A percentile compares a stretch with the other conserved stretches of the same genome.
Evolutionary conservation across 495 filamentous ascomycete species (phyloP).

Genomic region (Aspergillus steynii): DNA sequence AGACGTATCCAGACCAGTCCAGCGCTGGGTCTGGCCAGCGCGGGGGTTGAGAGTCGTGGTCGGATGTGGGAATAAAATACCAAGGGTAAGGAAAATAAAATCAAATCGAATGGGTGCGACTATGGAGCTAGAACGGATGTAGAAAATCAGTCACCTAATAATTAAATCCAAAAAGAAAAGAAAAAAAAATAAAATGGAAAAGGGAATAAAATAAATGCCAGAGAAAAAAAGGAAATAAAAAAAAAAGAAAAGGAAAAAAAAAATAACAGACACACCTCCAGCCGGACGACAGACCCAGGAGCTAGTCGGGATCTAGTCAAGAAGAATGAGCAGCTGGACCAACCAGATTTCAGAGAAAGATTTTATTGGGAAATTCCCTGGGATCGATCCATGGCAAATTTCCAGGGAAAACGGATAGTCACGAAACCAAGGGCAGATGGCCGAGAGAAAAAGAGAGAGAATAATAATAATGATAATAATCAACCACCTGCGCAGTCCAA

Average conservation of each 20-base stretch:
- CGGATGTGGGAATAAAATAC: slow-evolving; percentile 5
- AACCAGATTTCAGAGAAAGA: neutral
- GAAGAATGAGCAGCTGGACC: neutral
- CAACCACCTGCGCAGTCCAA: too few species aligned
- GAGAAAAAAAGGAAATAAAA: slow-evolving; percentile 5
- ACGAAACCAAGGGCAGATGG: neutral
- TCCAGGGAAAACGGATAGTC: slow-evolving; percentile 9
- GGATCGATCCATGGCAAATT: neutral
- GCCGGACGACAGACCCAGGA: neutral
- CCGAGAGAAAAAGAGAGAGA: too few species aligned
- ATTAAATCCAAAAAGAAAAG: neutral
- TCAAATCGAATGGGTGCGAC: neutral
- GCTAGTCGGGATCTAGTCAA: neutral
- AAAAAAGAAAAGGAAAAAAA: slow-evolving; percentile 10
- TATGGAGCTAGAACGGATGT: neutral
- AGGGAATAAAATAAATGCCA: neutral
- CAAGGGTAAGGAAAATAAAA: slow-evolving; percentile 4
- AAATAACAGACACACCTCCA: neutral
- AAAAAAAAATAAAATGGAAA: neutral
- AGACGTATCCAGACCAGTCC: slow-evolving; percentile 23
- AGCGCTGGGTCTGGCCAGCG: slow-evolving; percentile 27
- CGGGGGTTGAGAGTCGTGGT: slow-evolving; percentile 16
- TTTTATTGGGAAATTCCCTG: neutral
- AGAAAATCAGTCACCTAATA: neutral
- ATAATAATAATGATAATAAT: too few species aligned